Conservation (phyloP, 768 basidiomycete species). For the Rhizopogon sp. region DNA sequence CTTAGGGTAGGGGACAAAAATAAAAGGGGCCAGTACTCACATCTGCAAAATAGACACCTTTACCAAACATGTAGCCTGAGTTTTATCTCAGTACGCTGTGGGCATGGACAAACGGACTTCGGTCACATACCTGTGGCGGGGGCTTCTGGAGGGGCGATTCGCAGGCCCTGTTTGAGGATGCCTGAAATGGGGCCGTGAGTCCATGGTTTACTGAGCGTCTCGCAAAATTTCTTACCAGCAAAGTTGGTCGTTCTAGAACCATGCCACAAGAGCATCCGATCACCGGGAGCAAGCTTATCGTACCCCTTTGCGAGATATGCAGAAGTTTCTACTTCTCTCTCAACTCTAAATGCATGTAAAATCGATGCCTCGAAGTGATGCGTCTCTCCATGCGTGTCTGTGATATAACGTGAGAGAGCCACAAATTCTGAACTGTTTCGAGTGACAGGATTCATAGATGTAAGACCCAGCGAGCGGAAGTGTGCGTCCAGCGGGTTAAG, state of each 20-base stretch:
- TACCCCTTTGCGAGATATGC: conserved; percentile 44
- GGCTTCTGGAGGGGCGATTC: conserved; percentile 63
- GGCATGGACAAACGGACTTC: background rate
- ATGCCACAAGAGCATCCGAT: conserved; percentile 58
- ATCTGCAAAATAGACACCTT: conserved; percentile 63
- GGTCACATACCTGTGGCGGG: conserved; percentile 37
- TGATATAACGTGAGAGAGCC: conserved; percentile 41
- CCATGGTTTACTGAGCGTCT: background rate
- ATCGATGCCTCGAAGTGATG: conserved; percentile 44
- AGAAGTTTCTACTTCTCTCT: conserved; percentile 34
- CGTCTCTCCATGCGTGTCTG: conserved; percentile 53
- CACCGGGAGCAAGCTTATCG: conserved; percentile 38
- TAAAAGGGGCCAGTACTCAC: conserved; percentile 25
- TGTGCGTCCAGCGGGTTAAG: conserved; percentile 54
- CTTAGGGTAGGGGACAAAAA: background rate
- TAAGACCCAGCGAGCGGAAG: conserved; percentile 47
- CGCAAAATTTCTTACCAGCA: conserved; percentile 32
- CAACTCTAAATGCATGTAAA: conserved; percentile 47
- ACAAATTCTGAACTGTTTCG: conserved; percentile 39
- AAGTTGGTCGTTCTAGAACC: conserved; percentile 62
- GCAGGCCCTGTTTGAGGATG: conserved; percentile 57
- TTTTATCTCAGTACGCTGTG: background rate
- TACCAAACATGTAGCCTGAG: conserved; percentile 57
- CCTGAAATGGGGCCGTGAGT: conserved; percentile 21
- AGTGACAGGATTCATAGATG: conserved; percentile 45